Conservation (phyloP, 2,329 filamentous ascomycete species). For the Aspergillus sp. region DNA sequence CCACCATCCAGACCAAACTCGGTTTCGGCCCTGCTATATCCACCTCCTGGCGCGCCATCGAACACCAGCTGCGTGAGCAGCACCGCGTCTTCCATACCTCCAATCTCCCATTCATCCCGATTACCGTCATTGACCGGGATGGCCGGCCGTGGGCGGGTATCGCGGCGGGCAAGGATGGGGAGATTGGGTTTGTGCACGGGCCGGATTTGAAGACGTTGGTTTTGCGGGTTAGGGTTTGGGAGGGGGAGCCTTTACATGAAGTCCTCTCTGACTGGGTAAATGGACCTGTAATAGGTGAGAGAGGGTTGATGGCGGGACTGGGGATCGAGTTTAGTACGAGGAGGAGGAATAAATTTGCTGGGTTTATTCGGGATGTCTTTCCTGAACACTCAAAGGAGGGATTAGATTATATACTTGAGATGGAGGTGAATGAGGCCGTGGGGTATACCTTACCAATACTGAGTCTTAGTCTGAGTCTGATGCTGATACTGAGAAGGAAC, state of each 20-base stretch:
- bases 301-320: not conserved
- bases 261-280: no score
- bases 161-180: not conserved
- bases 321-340: constrained; percentile 1
- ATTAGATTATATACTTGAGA: not conserved
- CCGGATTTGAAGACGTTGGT: not conserved
- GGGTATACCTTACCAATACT: not conserved
- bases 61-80: constrained; percentile 1
- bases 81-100: constrained; percentile 8
- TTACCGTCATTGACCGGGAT: not conserved
- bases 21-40: not conserved
- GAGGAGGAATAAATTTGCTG: constrained; percentile 1
- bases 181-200: not conserved
- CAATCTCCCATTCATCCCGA: not conserved
- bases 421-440: not conserved
- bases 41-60: not conserved
- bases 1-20: not conserved
- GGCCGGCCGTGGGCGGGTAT: constrained; percentile 4
- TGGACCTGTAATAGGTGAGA: not conserved
- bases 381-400: no score
- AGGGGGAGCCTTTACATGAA: not conserved
- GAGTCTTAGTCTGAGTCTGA: not conserved
- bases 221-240: not conserved
- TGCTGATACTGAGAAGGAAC: not conserved
- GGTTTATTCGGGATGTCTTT: not conserved